Conservation (phyloP, 2,329 filamentous ascomycete genomes). For the Trichoderma pleuroti region DNA sequence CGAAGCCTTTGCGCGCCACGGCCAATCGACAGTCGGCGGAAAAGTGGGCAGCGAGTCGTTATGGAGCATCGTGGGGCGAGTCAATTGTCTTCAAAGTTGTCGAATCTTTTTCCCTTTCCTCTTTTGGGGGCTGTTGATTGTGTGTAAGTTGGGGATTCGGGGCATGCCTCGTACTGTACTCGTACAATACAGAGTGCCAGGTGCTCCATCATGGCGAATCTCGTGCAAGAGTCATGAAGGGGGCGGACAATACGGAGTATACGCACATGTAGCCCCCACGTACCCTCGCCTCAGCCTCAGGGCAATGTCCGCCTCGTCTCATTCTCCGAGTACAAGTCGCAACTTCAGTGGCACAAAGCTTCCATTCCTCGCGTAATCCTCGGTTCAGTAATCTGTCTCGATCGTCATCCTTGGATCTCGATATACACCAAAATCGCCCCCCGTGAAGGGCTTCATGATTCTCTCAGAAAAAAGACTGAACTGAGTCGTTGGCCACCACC, state of each 20-base stretch:
- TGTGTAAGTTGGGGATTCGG: not conserved
- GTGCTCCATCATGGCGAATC: not conserved
- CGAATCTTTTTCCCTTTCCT: not conserved
- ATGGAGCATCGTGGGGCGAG: constrained; percentile 7
- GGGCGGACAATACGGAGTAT: not conserved
- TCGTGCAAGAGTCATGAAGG: not conserved
- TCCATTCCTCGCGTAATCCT: not conserved
- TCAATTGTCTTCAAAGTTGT: not conserved
- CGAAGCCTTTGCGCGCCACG: not conserved
- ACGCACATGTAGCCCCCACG: not conserved
- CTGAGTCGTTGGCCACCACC: not conserved
- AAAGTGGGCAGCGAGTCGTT: not conserved
- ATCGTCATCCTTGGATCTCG: not conserved
- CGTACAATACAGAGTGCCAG: not conserved
- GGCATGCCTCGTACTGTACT: not conserved
- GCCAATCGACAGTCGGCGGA: constrained; percentile 1
- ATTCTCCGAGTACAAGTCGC: not conserved
- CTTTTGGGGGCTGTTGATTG: not conserved
- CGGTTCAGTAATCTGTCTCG: not conserved
- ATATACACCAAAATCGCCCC: not conserved
- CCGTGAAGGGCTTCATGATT: not conserved
- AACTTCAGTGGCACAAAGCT: not conserved
- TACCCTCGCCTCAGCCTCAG: not conserved
- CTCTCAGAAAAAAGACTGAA: not conserved
- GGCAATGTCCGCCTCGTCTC: not conserved